Evolutionary conservation across 73 alveolate genomes (phyloP), one percentile per base, ranked within the genome.

Genomic region (Blepharisma stoltei): DNA sequence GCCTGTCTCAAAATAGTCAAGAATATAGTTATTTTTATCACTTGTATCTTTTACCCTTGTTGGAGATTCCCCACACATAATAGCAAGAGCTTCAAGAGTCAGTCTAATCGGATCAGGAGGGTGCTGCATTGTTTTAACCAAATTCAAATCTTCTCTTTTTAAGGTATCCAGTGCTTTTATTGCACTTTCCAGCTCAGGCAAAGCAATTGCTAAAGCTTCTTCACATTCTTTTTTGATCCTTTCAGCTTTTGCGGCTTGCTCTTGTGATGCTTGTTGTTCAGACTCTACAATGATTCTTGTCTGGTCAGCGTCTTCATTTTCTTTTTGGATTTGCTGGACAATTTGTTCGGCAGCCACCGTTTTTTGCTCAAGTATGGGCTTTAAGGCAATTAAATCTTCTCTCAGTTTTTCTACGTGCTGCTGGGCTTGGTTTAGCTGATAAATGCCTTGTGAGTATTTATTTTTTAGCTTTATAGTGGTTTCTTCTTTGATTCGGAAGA

Each of bases 81-180:
- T 91, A 77, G 95, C 91, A 43, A 88, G 89, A 49, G 97, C 94
- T 60, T 91, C 97, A 76, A 91, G 81, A 43, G 96, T 92, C 60
- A 95, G 83, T 60, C 83, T 87, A 32, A 97, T 92, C 65, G 95
- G 93, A 41, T 86, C 92, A 14, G 98, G 97, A 44, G 99, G 99
- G 37, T 93, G 93, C 82, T 85, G 86, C 81, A 92, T 88, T 68
- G 98, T 78, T 78, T 97, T 92, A 78, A 97, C 86, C 86, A 93
- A 98, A 70, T 88, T 88, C 60, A 96, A 81, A 69, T 96, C 99
- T n/a, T 84, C 71, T 70, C 93, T 89, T 67, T 91, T 84, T 18
- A 96, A 83, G 41, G 94, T 92, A 77, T 89, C 85, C n/a, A 96
- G 86, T 7, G 98, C 95, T 69, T 88, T 86, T 9, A 95, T 87